A percentile compares a stretch with the other conserved stretches of the same genome.
These are phyloP conservation scores for Epichloe brachyelytri DNA, from an alignment of 2,329 filamentous ascomycete genomes.

Conservation along the genomic window DNA sequence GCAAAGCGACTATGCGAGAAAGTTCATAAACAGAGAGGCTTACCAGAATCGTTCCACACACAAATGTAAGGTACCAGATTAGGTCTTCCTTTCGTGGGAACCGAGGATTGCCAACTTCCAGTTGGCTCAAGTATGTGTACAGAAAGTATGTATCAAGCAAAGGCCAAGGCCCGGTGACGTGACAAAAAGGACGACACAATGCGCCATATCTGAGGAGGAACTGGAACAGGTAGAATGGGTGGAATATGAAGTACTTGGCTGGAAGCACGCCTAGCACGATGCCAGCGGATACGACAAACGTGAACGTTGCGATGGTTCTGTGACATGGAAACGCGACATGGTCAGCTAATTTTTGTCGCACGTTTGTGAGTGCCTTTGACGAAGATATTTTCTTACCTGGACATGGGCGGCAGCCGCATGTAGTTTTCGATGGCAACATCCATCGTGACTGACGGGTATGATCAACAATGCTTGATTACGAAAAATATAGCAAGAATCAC, in stretches of 20 bases:
- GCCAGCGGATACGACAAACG: conserved; percentile 47
- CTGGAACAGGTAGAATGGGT: conserved; percentile 36
- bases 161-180: conserved; percentile 31
- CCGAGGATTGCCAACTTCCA: conserved; percentile 59
- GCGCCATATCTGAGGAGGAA: conserved; percentile 32
- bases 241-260: conserved; percentile 38
- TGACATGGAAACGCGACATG: conserved; percentile 7
- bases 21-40: conserved; percentile 27
- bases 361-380: background rate
- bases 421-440: conserved; percentile 21
- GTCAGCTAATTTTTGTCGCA: background rate
- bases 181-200: conserved; percentile 29
- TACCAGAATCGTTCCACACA: conserved; percentile 64
- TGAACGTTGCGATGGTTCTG: conserved; percentile 53
- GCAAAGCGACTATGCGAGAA: conserved; percentile 12
- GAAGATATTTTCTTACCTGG: conserved; percentile 25
- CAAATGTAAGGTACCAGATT: conserved; percentile 66
- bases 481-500: conserved; percentile 6
- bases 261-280: conserved; percentile 43
- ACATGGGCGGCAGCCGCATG: conserved; percentile 27
- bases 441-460: conserved; percentile 16
- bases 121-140: conserved; percentile 61
- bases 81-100: conserved; percentile 68
- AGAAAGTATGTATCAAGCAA: conserved; percentile 64
- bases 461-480: background rate